Base-by-base conservation (phyloP, 306 rosid genomes). In the Acacia confusa region DNA sequence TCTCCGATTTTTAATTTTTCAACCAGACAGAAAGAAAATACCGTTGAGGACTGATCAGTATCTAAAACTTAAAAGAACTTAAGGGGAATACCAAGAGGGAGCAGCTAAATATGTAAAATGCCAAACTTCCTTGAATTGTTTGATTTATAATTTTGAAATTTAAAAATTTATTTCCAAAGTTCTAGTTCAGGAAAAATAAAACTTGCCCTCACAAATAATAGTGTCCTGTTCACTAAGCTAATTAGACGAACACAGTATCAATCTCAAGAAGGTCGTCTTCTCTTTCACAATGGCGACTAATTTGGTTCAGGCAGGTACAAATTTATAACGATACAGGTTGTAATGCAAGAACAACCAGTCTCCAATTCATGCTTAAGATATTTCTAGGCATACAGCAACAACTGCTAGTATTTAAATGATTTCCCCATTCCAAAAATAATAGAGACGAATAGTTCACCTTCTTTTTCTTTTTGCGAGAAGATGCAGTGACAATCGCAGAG, bases 391-490 rank as follows among this genome's bases (percentile, higher is more conserved):
- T 25, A 61, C 71, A 5, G 19, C 6, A 24, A 60, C 6, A 36
- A 60, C 15, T 41, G 9, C 12, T 16, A 27, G 17, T 19, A 65
- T 17, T 77, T 10, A 68, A 2, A 44, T 38, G 9, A 38, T 44
- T n/a, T 6, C 41, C 15, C 16, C 17, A 19, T 27, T 25, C 22
- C 12, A 60, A 28, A 27, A 80, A 61, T 55, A 9, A 48, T 19
- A 34, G 53, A 15, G 1, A 10, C 34, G n/a, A 14, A n/a, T 10
- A 15, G 11, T 63, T 80, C 11, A 87, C 99, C 97, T 90, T 88
- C 81, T 52, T 89, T 53, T 86, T 86, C 67, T 84, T 87, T 58
- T 57, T 89, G 79, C 88, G 72, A 83, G 92, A 76, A 43, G 85
- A 81, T 2, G 91, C 85, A 47, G 92, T 41, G 70, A 87, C 77